Conservation (phyloP, 805 yeast genomes). For the Saccharomycopsis sp. region DNA sequence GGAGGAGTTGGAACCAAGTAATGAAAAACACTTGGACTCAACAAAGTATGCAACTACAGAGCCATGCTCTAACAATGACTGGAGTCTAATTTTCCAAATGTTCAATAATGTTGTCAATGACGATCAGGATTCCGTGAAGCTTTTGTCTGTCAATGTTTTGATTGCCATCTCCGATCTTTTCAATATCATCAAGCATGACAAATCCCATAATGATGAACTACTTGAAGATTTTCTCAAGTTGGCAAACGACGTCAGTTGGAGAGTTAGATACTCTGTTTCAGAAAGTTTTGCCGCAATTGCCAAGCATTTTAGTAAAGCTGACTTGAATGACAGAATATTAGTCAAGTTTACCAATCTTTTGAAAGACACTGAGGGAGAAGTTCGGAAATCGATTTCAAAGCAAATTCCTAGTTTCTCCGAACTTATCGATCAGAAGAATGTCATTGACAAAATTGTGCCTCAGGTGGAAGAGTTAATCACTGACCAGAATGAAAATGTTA, state of each 20-base stretch:
- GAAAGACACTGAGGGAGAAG: constrained; percentile 94
- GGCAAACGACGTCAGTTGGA: constrained; percentile 89
- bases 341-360: constrained; percentile 57
- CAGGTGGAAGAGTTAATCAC: constrained; percentile 73
- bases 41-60: constrained; percentile 24
- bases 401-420: constrained; percentile 73
- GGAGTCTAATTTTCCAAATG: constrained; percentile 76
- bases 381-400: constrained; percentile 87
- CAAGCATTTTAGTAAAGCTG: constrained; percentile 47
- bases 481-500: constrained; percentile 87
- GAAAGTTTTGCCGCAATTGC: constrained; percentile 79
- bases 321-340: constrained; percentile 42
- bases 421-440: constrained; percentile 39
- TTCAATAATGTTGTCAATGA: constrained; percentile 70
- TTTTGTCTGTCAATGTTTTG: constrained; percentile 79
- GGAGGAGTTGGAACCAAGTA: constrained; percentile 27
- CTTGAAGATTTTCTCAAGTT: constrained; percentile 59
- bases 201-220: constrained; percentile 52
- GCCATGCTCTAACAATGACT: constrained; percentile 46
- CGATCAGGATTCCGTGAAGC: constrained; percentile 90
- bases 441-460: constrained; percentile 68
- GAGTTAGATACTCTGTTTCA: constrained; percentile 98
- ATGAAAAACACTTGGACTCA: constrained; percentile 9
- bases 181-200: constrained; percentile 43
- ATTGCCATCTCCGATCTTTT: constrained; percentile 70